Base-by-base conservation (phyloP, 2,329 filamentous ascomycete genomes). In the Scedosporium boydii region DNA sequence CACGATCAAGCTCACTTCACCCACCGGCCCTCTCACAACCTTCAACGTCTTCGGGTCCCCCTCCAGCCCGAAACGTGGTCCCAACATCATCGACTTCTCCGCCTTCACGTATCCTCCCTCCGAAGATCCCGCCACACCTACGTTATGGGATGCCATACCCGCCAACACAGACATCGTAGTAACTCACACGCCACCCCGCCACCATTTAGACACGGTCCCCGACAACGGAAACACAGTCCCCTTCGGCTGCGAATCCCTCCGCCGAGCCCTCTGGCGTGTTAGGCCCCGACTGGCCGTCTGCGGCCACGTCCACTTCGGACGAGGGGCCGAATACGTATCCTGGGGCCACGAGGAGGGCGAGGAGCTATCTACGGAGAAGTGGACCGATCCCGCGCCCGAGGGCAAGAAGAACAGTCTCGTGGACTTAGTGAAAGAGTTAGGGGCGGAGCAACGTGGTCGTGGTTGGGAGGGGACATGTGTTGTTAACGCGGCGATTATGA, bases 401-500 rank as follows among this genome's bases (percentile, higher is more conserved):
- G 76, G 74, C 18, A 78, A 79, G 68, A 90, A 87, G 74, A 77
- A 85, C 62, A 87, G 85, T 60, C 69, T 88, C 53, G 76, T 90
- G 5, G 81, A 90, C 70, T 74, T 90, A 62, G 87, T 83, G 2
- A 72, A 70, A 3, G 78, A 73, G 60, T 73, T 74, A 21, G 74
- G 62, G 76, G 78, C 26, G 77, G 76, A 4, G 68, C 76, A 60
- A 73, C 77, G 61, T 68, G 67, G 23, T 75, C 74, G 16, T 79
- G 78, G 18, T 68, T 67, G 42, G 71, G 77, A 42, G 77, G 75
- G 63, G 78, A 95, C 90, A 1, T 93, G 87, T 70, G 77, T 96
- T 61, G 82, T 95, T 67, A 96, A 96, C 74, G 89, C 89, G 29
- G 86, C 90, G 21, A 86, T 93, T 65, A 82, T 89, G 79, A 85